Evolutionary conservation across 371 early-diverging fungal species (phyloP).

Genomic region (Choanephora cucurbitarum): DNA sequence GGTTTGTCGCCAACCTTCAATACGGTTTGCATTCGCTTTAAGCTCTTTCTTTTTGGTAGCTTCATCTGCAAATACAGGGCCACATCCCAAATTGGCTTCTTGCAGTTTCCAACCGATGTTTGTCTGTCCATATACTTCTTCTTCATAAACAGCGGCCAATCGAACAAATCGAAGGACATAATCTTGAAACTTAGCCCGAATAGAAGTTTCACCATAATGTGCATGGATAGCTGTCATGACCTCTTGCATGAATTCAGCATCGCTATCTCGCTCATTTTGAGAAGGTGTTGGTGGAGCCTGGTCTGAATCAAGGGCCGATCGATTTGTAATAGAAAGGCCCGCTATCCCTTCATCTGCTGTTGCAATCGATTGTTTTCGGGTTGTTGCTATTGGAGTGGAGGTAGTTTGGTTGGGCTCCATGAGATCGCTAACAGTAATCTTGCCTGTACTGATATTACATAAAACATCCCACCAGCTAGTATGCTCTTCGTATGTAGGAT

Average conservation of each 20-base stretch:
- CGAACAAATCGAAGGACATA: constrained; percentile 85
- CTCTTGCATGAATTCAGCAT: constrained; percentile 69
- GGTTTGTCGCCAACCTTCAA: constrained; percentile 85
- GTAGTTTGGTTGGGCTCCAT: constrained; percentile 33
- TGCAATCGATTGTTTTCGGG: constrained; percentile 27
- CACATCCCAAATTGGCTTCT: constrained; percentile 62
- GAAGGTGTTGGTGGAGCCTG: neutral
- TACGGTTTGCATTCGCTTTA: constrained; percentile 66
- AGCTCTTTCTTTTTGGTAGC: constrained; percentile 64
- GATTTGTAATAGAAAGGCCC: neutral
- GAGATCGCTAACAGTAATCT: constrained; percentile 85
- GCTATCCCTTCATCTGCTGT: constrained; percentile 2
- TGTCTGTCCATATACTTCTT: constrained; percentile 66
- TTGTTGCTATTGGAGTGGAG: neutral
- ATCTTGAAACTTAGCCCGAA: constrained; percentile 86
- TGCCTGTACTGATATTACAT: constrained; percentile 90
- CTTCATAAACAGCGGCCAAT: constrained; percentile 79
- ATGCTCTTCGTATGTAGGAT: constrained; percentile 92
- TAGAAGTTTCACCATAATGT: constrained; percentile 84
- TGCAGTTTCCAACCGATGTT: constrained; percentile 52
- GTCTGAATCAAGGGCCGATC: constrained; percentile 7
- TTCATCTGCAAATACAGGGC: constrained; percentile 75
- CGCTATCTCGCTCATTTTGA: constrained; percentile 36
- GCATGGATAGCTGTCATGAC: constrained; percentile 77
- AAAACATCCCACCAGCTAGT: constrained; percentile 95